Conservation (phyloP, 306 rosid genomes). For the Dryas drummondii region DNA sequence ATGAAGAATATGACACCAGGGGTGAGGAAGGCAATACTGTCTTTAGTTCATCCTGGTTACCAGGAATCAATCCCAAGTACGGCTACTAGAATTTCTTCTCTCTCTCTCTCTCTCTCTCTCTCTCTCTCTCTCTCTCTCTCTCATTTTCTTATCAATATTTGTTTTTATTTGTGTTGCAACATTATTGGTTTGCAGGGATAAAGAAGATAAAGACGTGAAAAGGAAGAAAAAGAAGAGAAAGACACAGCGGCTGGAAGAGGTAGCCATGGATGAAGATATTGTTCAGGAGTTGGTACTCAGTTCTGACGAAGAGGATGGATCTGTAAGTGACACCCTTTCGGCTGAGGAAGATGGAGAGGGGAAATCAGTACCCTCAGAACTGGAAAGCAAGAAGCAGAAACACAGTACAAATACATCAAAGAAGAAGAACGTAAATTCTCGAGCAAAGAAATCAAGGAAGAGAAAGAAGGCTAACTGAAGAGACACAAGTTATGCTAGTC, state of each 20-base stretch:
- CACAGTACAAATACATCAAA: conserved; percentile 22
- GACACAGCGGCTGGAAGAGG: conserved; percentile 36
- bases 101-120: neutral
- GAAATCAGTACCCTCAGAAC: conserved; percentile 32
- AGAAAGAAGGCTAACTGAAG: conserved; percentile 29
- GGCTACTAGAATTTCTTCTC: conserved; percentile 15
- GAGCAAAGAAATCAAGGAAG: conserved; percentile 37
- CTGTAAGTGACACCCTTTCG: conserved; percentile 26
- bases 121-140: neutral
- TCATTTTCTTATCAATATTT: neutral
- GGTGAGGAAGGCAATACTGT: conserved; percentile 55
- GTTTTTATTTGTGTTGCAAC: neutral
- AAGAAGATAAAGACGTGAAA: conserved; percentile 44
- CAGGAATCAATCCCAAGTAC: conserved; percentile 70
- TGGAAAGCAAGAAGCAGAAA: conserved; percentile 41
- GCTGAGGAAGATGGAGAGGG: conserved; percentile 35
- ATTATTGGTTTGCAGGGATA: conserved; percentile 41
- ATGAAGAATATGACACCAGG: conserved; percentile 47
- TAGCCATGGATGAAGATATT: conserved; percentile 66
- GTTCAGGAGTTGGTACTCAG: conserved; percentile 89
- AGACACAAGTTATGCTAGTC: neutral
- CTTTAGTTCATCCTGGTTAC: conserved; percentile 89
- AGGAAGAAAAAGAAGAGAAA: conserved; percentile 49
- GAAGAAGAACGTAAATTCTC: conserved; percentile 42
- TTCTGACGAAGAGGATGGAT: conserved; percentile 77